Evolutionary conservation across 192 early-diverging fungal genomes (phyloP).

Genomic region (Coemansia sp.): DNA sequence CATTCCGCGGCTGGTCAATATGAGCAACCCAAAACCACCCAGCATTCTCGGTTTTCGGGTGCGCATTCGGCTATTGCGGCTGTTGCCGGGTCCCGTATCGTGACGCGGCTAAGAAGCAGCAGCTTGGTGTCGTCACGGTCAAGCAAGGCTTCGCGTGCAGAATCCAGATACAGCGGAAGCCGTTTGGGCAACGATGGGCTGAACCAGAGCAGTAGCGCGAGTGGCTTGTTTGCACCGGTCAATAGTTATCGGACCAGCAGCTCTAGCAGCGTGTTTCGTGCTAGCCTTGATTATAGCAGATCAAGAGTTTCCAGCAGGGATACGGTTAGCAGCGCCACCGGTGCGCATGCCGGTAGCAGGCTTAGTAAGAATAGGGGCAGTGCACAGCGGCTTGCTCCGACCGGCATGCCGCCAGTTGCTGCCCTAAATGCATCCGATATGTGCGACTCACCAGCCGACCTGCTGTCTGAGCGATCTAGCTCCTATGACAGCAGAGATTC

Average conservation of each 20-base stretch:
- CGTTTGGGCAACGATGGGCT: constrained; percentile 2
- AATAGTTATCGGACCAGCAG: constrained; percentile 12
- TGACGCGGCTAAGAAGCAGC: constrained; percentile 20
- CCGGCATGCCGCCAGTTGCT: not conserved
- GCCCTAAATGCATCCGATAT: not conserved
- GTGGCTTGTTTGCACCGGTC: constrained; percentile 34
- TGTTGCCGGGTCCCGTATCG: constrained; percentile 6
- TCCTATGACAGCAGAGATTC: not conserved
- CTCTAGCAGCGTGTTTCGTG: not conserved
- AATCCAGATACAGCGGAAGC: constrained; percentile 1
- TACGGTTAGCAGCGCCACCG: not conserved
- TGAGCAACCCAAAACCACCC: not conserved
- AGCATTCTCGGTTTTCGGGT: constrained; percentile 1
- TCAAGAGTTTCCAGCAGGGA: not conserved
- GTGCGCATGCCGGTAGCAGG: not conserved
- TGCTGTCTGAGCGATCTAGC: too few species aligned
- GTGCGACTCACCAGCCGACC: not conserved
- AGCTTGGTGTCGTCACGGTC: constrained; percentile 15
- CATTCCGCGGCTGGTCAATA: not conserved
- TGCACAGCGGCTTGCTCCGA: not conserved
- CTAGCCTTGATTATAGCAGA: not conserved
- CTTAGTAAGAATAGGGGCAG: not conserved
- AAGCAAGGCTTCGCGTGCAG: not conserved
- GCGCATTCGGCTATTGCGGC: constrained; percentile 9
- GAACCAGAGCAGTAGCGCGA: constrained; percentile 9